These are phyloP conservation scores for Ustilago cynodontis DNA, from an alignment of 1,284 basidiomycete species.

Conservation along the genomic window DNA sequence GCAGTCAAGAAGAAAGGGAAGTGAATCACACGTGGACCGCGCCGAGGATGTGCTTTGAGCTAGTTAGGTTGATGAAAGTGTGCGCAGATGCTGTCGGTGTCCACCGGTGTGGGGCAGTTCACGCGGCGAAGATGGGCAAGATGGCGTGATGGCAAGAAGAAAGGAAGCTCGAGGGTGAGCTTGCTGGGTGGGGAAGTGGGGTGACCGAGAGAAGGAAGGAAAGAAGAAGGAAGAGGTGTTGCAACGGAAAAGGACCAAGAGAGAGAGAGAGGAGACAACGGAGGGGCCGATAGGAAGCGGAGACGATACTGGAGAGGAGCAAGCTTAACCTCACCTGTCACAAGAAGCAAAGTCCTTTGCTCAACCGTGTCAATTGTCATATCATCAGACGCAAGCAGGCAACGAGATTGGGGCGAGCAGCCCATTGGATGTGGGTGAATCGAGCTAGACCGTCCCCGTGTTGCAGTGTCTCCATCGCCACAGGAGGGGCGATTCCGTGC, in stretches of 20 bases:
- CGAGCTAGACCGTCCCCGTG: not conserved
- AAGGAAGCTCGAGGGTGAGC: not conserved
- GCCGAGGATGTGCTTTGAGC: not conserved
- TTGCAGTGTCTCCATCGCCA: not conserved
- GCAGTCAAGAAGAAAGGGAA: not conserved
- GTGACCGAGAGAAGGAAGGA: not conserved
- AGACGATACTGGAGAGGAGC: not conserved
- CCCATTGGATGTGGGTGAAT: not conserved
- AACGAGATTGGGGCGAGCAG: too few species aligned
- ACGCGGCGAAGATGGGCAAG: constrained; percentile 3
- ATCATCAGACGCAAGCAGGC: too few species aligned
- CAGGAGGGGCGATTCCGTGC: not conserved
- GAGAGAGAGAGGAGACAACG: not conserved
- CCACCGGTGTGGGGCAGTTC: not conserved
- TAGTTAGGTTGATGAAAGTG: not conserved
- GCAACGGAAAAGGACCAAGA: too few species aligned
- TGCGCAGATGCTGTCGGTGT: constrained; percentile 4
- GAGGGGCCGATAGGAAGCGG: not conserved
- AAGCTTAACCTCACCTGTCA: too few species aligned
- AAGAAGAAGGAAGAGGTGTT: not conserved
- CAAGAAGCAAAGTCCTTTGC: too few species aligned
- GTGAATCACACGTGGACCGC: not conserved
- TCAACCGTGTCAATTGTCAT: too few species aligned
- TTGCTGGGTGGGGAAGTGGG: not conserved
- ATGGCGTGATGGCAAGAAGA: constrained; percentile 1